Conservation (phyloP, 2,329 filamentous ascomycete species). For the Diaporthe amygdali region DNA sequence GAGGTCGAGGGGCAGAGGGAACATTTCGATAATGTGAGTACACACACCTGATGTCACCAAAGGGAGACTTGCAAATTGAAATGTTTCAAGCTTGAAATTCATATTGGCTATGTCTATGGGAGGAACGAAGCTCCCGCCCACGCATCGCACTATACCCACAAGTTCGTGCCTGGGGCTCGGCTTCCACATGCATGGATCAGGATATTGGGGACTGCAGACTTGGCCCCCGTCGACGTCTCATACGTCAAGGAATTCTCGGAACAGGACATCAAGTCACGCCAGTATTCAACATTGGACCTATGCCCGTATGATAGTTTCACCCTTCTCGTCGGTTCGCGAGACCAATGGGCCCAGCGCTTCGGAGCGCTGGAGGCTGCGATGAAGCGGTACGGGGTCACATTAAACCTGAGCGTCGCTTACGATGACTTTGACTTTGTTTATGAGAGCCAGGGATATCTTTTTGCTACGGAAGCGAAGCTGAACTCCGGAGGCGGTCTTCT, state of each 20-base stretch:
- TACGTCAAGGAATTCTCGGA: conserved; percentile 39
- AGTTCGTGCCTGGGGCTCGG: conserved; percentile 43
- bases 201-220: not conserved
- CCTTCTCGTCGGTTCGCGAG: not conserved
- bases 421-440: conserved; percentile 6
- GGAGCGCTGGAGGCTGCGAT: not conserved
- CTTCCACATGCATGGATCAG: conserved; percentile 47
- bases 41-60: too few relatives aligned
- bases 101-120: conserved; percentile 50
- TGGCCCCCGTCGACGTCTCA: conserved; percentile 37
- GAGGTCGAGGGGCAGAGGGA: conserved; percentile 43
- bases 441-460: not conserved
- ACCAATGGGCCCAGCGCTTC: not conserved
- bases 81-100: conserved; percentile 39
- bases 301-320: conserved; percentile 38
- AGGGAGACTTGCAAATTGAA: not conserved
- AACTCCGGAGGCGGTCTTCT: not conserved
- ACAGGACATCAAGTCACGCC: conserved; percentile 31
- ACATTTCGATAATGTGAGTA: conserved; percentile 45
- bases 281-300: conserved; percentile 43
- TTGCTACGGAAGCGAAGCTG: not conserved
- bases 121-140: conserved; percentile 36
- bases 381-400: not conserved
- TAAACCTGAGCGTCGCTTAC: not conserved
- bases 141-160: conserved; percentile 42